Evolutionary conservation across 1,284 basidiomycete species (phyloP).

Genomic region (Irpex rosettiformis): DNA sequence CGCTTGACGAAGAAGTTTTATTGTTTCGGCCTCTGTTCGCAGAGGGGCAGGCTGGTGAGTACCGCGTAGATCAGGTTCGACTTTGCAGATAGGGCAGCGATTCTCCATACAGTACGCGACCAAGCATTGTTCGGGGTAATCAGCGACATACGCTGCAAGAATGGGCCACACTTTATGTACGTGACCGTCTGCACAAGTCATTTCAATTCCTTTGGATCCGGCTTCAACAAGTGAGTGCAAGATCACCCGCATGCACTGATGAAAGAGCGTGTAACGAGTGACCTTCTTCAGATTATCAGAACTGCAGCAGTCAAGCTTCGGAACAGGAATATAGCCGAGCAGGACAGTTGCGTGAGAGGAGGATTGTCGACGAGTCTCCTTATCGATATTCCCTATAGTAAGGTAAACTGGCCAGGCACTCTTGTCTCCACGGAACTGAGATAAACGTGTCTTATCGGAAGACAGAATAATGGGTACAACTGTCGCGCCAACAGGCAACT

Average conservation of each 20-base stretch:
- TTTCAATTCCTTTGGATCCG: conserved; percentile 19
- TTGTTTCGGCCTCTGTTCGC: not conserved
- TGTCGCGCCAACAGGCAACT: conserved; percentile 17
- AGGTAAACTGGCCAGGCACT: conserved; percentile 26
- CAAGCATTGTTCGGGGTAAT: conserved; percentile 25
- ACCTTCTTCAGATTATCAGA: conserved; percentile 13
- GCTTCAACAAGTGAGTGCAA: conserved; percentile 19
- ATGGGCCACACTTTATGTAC: conserved; percentile 21
- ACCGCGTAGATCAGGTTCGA: conserved; percentile 14
- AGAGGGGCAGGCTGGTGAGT: conserved; percentile 5
- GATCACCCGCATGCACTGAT: conserved; percentile 25
- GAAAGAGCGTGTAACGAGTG: conserved; percentile 25
- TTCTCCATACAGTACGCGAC: conserved; percentile 18
- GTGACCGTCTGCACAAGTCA: conserved; percentile 23
- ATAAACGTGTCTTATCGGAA: conserved; percentile 20
- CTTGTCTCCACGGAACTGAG: conserved; percentile 21
- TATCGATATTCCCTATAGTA: conserved; percentile 24
- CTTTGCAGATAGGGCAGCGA: conserved; percentile 18
- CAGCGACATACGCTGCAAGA: conserved; percentile 24
- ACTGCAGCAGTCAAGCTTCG: conserved; percentile 22
- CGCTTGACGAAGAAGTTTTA: not conserved
- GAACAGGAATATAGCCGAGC: conserved; percentile 25
- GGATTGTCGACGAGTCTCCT: conserved; percentile 17
- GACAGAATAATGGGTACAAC: conserved; percentile 20
- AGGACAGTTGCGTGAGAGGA: conserved; percentile 21